Conservation (phyloP, 2,329 filamentous ascomycete genomes). For the Thelonectria blattea region DNA sequence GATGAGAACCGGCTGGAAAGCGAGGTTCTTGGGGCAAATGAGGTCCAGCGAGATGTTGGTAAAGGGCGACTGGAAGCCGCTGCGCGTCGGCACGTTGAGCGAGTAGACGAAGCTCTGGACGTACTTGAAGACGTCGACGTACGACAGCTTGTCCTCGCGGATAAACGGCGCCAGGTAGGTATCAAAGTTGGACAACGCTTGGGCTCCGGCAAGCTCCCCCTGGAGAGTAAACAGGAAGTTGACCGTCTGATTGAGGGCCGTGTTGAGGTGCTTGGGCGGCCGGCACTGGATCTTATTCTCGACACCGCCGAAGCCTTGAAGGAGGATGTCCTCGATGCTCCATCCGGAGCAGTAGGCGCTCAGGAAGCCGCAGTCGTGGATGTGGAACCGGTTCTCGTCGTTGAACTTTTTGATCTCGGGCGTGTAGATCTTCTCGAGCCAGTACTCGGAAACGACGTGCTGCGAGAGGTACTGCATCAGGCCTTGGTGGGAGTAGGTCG, state of each 20-base stretch:
- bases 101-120: constrained; percentile 36
- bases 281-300: constrained; percentile 37
- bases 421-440: constrained; percentile 34
- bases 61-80: constrained; percentile 35
- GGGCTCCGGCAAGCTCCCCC: constrained; percentile 32
- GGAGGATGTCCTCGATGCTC: constrained; percentile 34
- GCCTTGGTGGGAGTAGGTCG: constrained; percentile 34
- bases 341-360: constrained; percentile 36
- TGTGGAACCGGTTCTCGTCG: constrained; percentile 33
- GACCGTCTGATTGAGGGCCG: constrained; percentile 35
- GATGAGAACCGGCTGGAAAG: constrained; percentile 27
- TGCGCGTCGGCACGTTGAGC: constrained; percentile 35
- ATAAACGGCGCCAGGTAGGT: constrained; percentile 34
- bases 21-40: constrained; percentile 28
- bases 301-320: constrained; percentile 33
- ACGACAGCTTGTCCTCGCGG: constrained; percentile 27
- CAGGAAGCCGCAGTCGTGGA: constrained; percentile 33
- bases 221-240: constrained; percentile 35
- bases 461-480: constrained; percentile 37
- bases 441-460: constrained; percentile 34
- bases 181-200: constrained; percentile 33
- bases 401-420: constrained; percentile 26
- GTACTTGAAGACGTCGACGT: constrained; percentile 33
- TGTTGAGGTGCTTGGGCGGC: constrained; percentile 34
- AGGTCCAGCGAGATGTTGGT: constrained; percentile 34